Evolutionary conservation across 208 protist genomes (phyloP).

Genomic region (Crithidia brevicula): DNA sequence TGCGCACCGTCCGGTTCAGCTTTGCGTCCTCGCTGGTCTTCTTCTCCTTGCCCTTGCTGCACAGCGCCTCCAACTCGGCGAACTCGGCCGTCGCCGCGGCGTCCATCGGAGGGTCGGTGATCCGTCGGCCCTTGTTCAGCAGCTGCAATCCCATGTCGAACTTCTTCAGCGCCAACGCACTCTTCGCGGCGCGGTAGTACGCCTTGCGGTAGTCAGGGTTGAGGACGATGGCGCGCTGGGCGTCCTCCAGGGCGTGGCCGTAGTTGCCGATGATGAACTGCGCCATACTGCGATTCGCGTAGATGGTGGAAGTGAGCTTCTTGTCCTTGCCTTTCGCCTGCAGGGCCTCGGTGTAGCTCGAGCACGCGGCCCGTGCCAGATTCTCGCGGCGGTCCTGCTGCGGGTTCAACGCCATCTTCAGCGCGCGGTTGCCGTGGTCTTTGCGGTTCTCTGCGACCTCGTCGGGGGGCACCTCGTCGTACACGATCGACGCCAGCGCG

Average conservation of each 20-base stretch:
- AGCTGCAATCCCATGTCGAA: constrained; percentile 74
- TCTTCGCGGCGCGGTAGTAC: constrained; percentile 86
- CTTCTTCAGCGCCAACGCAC: constrained; percentile 71
- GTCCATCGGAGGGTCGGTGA: constrained; percentile 43
- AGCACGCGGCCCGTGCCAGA: constrained; percentile 73
- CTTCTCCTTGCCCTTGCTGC: constrained; percentile 27
- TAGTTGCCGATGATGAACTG: constrained; percentile 92
- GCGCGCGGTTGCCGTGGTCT: constrained; percentile 80
- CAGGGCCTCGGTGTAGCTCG: constrained; percentile 88
- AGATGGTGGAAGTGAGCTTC: constrained; percentile 69
- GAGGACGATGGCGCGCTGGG: constrained; percentile 79
- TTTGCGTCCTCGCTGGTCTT: constrained; percentile 41
- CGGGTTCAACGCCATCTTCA: constrained; percentile 81
- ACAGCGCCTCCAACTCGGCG: constrained; percentile 55
- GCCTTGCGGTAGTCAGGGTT: constrained; percentile 84
- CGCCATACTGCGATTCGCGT: constrained; percentile 84
- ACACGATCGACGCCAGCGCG: constrained; percentile 82
- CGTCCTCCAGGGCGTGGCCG: constrained; percentile 82
- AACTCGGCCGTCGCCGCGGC: constrained; percentile 50
- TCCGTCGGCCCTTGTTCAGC: constrained; percentile 47
- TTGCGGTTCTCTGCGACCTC: constrained; percentile 89
- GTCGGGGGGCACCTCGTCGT: constrained; percentile 84
- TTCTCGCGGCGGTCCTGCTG: constrained; percentile 79
- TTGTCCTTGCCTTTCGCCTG: constrained; percentile 80
- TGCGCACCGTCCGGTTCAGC: constrained; percentile 34